Evolutionary conservation across 2,329 filamentous ascomycete species (phyloP), one percentile per base, ranked within the genome.

Genomic region (Clarireedia homoeocarpa): DNA sequence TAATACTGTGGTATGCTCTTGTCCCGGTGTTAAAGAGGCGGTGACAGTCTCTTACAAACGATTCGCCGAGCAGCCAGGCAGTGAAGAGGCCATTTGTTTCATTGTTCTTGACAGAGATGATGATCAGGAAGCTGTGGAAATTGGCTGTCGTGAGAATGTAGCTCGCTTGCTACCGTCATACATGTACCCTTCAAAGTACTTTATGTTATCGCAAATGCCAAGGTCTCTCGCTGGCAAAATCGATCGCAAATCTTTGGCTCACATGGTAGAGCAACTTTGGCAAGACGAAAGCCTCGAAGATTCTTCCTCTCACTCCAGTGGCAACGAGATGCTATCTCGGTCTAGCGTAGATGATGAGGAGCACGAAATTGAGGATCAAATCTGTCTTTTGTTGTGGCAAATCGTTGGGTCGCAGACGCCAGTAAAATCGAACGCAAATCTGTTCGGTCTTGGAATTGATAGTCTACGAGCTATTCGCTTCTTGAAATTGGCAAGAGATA

Each of bases 181-280:
- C n/a, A 53, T 53, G 42, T 44, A 38, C 26, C 49, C 49, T 17
- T 51, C 49, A 1, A 51, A 27, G 24, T 51, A 51, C 20, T 51
- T 51, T 23, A 12, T 44, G 12, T 23, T 51, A 9, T n/a, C 38
- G 24, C 7, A 44, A 24, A 53, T 53, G 40, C 51, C 51, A 27
- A 53, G 42, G 36, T 46, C 30, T 20, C 27, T 53, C n/a, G 39
- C 51, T 38, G 42, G 51, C 9, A 53, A 53, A n/a, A 53, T 53
- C 15, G 51, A 47, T 27, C 39, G 51, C 15, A 53, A 53, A 27
- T 36, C 51, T 15, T 39, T 53, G 17, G 23, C 12, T n/a, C 17
- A 10, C 2, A 46, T 53, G 39, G 30, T 23, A 4, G 27, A 47
- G 17, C 17, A 15, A 9, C n/a, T 53, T 27, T 51, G 49, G 38